These are phyloP conservation scores for Aspergillus ustus DNA, from an alignment of 2,329 filamentous ascomycete genomes.

Conservation along the genomic window DNA sequence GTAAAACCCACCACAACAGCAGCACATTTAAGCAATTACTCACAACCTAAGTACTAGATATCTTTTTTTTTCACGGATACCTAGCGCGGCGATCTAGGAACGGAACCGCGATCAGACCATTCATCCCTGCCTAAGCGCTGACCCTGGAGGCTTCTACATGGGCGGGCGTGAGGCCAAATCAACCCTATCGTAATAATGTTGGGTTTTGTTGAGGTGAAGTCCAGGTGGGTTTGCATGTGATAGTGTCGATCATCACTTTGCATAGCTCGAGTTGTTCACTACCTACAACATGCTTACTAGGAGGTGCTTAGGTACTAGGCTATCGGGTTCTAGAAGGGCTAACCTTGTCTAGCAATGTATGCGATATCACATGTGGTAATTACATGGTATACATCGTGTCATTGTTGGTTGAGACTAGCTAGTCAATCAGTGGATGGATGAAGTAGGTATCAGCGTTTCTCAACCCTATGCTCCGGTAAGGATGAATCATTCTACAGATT, in stretches of 20 bases:
- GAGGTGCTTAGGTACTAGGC: not conserved
- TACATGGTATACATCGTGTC: not conserved
- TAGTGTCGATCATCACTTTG: not conserved
- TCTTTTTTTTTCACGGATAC: not conserved
- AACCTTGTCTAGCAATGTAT: not conserved
- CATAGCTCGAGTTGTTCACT: not conserved
- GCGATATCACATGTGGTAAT: not conserved
- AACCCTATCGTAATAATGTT: not conserved
- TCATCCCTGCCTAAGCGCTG: not conserved
- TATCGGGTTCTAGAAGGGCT: not conserved
- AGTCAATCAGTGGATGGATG: not conserved
- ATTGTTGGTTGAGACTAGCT: not conserved
- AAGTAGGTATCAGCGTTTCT: not conserved
- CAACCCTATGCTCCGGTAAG: not conserved
- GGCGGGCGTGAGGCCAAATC: not conserved
- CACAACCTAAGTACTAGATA: not conserved
- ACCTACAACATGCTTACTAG: not conserved
- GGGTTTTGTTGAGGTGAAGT: not conserved
- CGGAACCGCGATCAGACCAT: not conserved
- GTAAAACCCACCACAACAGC: not conserved
- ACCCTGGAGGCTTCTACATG: not conserved
- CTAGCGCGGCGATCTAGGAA: not conserved
- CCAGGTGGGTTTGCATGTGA: not conserved
- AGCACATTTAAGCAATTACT: not conserved
- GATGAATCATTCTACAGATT: not conserved